phyloP scores from a whole-genome alignment of 1,284 basidiomycete species.

The Ganoderma lingzhi region DNA sequence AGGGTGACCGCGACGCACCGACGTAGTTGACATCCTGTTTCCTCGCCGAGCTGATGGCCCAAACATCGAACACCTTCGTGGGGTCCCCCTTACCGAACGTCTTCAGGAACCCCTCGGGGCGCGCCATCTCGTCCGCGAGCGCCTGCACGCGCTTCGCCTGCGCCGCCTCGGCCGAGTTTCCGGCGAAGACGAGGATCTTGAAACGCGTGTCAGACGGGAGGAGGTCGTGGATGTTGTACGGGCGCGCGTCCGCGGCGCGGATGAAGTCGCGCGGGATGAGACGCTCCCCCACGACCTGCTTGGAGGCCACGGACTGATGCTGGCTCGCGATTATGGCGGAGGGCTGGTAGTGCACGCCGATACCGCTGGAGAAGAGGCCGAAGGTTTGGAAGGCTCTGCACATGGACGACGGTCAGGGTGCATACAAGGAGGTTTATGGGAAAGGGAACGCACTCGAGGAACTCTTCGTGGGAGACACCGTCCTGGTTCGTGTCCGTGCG shows the following conservation, averaged over 20 bases:
- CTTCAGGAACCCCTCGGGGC: constrained; percentile 48
- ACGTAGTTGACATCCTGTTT: constrained; percentile 56
- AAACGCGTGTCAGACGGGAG: constrained; percentile 75
- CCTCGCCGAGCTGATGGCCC: constrained; percentile 56
- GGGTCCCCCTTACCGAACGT: constrained; percentile 35
- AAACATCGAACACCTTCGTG: constrained; percentile 57
- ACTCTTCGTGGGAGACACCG: constrained; percentile 72
- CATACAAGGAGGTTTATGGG: not conserved
- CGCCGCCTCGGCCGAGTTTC: constrained; percentile 52
- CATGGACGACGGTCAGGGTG: not conserved
- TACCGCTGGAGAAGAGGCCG: constrained; percentile 67
- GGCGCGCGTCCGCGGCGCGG: constrained; percentile 69
- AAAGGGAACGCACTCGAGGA: constrained; percentile 56
- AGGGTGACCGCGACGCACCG: constrained; percentile 1
- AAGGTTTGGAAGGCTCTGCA: constrained; percentile 65
- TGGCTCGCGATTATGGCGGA: constrained; percentile 57
- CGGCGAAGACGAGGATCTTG: constrained; percentile 76
- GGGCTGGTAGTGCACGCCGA: constrained; percentile 59
- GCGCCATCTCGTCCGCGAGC: constrained; percentile 53
- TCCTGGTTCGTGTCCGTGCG: constrained; percentile 59
- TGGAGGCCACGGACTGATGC: constrained; percentile 54
- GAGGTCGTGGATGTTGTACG: constrained; percentile 74
- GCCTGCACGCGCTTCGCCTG: constrained; percentile 50
- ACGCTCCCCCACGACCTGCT: constrained; percentile 65
- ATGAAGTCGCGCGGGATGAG: constrained; percentile 66